Evolutionary conservation across 75 land plant species (phyloP), one percentile per base, ranked within the genome.

Genomic region (Pseudotsuga menziesii): DNA sequence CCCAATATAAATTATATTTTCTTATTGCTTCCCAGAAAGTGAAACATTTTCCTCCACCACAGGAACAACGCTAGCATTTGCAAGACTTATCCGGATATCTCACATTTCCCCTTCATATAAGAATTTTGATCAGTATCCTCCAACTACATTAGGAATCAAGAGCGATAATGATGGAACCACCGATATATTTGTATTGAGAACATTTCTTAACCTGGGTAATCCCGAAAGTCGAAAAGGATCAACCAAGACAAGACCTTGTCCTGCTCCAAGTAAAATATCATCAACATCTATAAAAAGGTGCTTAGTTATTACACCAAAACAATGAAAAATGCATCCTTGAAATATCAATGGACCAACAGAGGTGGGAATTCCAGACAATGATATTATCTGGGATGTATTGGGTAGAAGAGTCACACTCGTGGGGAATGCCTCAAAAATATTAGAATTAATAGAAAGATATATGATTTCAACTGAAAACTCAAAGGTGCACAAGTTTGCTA

Each of bases 51-150:
- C 99, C 79, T 94, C 93, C 62, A 87, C 93, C 75, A 96, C 91
- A 52, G 94, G 93, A 73, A 96, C 91, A 64, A 88, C 81, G 59
- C 99, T 93, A 41, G 91, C 93, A 87, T 96, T 96, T 29, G 91
- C 84, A n/a, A 96, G 81, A 63, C 75, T 83, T 78, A 96, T 87
- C 82, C 84, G 84, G 41, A 96, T 82, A 83, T 94, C 92, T 56
- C 99, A 82, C 75, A 96, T 91, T 80, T 96, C 99, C 62, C 99
- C 99, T 85, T 96, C 99, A 83, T 96, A 94, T 58, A 96, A 72
- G 35, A 94, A 84, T 35, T 86, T 82, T 35, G 94, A 85, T 41
- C 91, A 93, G 76, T 89, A 90, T 56, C 97, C 97, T 72, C 98
- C 94, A 70, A 94, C 91, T 64, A 91, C 82, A 56, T 86, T 87